Base-by-base conservation (phyloP, 257 asterid genomes). In the Cordia subcordata region DNA sequence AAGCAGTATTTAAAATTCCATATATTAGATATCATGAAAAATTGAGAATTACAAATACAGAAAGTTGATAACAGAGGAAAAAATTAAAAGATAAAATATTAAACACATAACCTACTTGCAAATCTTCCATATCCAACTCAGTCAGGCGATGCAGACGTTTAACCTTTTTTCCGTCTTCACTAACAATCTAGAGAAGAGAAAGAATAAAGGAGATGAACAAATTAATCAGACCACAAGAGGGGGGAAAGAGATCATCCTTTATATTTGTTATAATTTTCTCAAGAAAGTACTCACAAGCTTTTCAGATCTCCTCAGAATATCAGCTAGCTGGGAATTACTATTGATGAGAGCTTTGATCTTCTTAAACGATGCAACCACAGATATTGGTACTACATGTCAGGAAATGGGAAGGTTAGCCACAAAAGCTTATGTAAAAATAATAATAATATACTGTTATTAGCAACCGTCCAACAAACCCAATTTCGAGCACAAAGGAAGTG, bases 161-260 rank as follows among this genome's bases (percentile, higher is more conserved):
- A 71, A 90, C 82, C 77, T 76, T 90, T 77, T 79, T 74, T 35
- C 97, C 93, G 72, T 90, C 97, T 60, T 87, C 90, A 79, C 95
- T 90, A 51, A 89, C 90, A 54, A 82, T 74, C 97, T 89, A 78
- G 12, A 53, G 11, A 68, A 66, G 23, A 49, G 67, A 55, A 63
- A 54, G 57, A 53, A 45, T 53, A 56, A 53, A n/a, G 52, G 66
- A 40, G 44, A 61, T 38, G 52, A 58, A 57, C 47, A 1, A 27
- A 42, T 47, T 58, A 45, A 40, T 53, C 44, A 40, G 53, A 73
- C 20, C 57, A 35, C 65, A 55, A 27, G 23, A 53, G 20, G 42
- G 55, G 49, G 16, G 14, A 17, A 23, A 18, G 13, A 57, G 53
- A 18, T 38, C 13, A 21, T n/a, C 27, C 10, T 8, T 21, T 49